These are phyloP conservation scores for Echria macrotheca DNA, from an alignment of 495 filamentous ascomycete genomes.

Conservation along the genomic window DNA sequence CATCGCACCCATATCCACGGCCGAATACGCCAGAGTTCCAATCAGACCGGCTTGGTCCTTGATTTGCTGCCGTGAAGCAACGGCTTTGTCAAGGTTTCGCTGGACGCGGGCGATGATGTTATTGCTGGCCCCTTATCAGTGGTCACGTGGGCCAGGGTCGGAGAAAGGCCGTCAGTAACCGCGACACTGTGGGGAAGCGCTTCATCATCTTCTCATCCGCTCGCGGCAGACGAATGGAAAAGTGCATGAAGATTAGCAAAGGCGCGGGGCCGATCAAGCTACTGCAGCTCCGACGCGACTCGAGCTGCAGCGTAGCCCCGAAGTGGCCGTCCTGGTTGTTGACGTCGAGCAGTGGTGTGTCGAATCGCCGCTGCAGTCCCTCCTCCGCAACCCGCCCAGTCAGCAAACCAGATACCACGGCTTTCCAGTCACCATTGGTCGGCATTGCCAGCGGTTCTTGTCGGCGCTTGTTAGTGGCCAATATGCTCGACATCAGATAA, in stretches of 20 bases:
- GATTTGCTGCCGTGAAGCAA: constrained; percentile 11
- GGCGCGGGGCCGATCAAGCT: constrained; percentile 3
- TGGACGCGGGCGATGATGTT: constrained; percentile 28
- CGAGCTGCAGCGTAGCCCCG: not conserved
- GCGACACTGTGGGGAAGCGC: constrained; percentile 14
- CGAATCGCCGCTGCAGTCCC: not conserved
- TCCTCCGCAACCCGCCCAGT: too few relatives aligned
- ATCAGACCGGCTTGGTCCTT: constrained; percentile 5
- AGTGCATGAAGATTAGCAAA: not conserved
- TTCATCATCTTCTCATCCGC: constrained; percentile 7
- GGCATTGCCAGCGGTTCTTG: not conserved
- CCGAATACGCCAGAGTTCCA: not conserved
- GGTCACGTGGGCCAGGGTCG: constrained; percentile 18
- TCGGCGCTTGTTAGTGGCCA: not conserved
- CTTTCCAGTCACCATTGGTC: constrained; percentile 6
- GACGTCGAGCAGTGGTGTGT: not conserved
- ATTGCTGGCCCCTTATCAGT: constrained; percentile 26
- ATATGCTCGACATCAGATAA: too few relatives aligned
- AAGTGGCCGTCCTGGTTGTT: not conserved
- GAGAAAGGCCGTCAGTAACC: constrained; percentile 29
- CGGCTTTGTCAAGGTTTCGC: constrained; percentile 25
- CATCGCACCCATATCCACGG: constrained; percentile 12
- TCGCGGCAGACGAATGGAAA: constrained; percentile 7
- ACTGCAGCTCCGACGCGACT: not conserved
- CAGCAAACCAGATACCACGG: too few relatives aligned